Evolutionary conservation across 2,329 filamentous ascomycete genomes (phyloP), one percentile per base, ranked within the genome.

Genomic region (Lachnellula cervina): DNA sequence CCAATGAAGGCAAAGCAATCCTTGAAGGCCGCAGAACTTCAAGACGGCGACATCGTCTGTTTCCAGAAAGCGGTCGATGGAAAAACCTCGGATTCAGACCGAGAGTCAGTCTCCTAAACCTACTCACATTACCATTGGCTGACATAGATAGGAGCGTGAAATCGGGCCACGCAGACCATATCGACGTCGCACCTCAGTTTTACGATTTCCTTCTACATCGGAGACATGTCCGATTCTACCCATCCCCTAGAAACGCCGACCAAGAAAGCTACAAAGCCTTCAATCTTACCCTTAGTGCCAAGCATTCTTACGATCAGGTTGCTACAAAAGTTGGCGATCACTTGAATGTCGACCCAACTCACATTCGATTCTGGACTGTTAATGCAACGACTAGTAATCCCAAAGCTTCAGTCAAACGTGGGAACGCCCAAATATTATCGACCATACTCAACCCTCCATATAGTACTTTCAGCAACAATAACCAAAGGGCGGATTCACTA

Each of bases 31-130:
- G 94, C 94, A 1, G 95, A 99, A 71, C 88, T 99, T 23, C 93
- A 97, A 70, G 93, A 99, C 66, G 94, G 94, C 49, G 94, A 99
- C 68, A 96, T 99, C 63, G 84, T 99, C 55, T 96, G 92, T 69
- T 97, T 97, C 74, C 94, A 99, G 70, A 82, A 83, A 57, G 76
- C 80, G 25, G 73, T 69, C 1, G 80, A 82, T 47, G 72, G 72
- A 38, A 81, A 79, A 66, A 28, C 21, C 43, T 49, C 49, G 19
- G 59, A 55, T 21, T 46, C 53, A 51, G 47, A 45, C 37, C 34
- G 23, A 37, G 52, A 55, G 64, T 66, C 54, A 59, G 59, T 62
- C 46, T 53, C 51, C 25, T 45, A 37, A 23, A 51, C 55, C 46
- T 28, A 34, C 17, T 9, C 46, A 40, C 38, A 47, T 17, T 60